phyloP scores from a whole-genome alignment of 176 grass and related monocot species.

The Hsuehochloa calcarea region DNA sequence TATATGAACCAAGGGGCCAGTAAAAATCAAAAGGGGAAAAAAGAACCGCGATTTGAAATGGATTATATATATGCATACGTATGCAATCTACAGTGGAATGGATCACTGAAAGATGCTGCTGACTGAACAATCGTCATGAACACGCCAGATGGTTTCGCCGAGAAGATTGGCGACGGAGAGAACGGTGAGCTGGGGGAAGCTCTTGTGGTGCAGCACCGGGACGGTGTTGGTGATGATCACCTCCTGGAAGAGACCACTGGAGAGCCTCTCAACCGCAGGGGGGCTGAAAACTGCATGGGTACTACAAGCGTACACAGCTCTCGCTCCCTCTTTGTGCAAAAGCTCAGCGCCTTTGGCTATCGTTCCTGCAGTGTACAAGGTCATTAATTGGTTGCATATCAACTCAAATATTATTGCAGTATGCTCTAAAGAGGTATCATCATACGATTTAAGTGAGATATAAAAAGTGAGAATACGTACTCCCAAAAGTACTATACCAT shows the following conservation, averaged over 20 bases:
- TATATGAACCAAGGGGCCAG: too few species aligned
- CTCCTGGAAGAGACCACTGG: constrained; percentile 75
- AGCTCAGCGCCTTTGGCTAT: constrained; percentile 61
- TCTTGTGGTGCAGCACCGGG: constrained; percentile 48
- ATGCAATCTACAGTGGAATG: not conserved
- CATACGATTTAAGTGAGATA: too few species aligned
- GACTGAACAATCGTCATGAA: constrained; percentile 76
- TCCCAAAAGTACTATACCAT: too few species aligned
- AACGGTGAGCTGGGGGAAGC: constrained; percentile 68
- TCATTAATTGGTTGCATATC: not conserved
- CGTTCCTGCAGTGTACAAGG: constrained; percentile 39
- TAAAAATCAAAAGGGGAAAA: too few species aligned
- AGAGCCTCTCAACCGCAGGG: constrained; percentile 69
- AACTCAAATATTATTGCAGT: too few species aligned
- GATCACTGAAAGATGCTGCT: constrained; percentile 78
- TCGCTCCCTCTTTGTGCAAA: constrained; percentile 65
- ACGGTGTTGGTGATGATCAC: constrained; percentile 89
- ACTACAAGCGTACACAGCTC: constrained; percentile 76
- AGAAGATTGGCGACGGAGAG: constrained; percentile 79
- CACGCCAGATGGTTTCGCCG: constrained; percentile 78
- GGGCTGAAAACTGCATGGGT: constrained; percentile 86
- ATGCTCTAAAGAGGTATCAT: too few species aligned
- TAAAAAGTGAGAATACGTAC: too few species aligned
- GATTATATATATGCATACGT: not conserved
- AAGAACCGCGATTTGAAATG: too few species aligned